Base-by-base conservation (phyloP, 257 asterid genomes). In the Rehmannia glutinosa region DNA sequence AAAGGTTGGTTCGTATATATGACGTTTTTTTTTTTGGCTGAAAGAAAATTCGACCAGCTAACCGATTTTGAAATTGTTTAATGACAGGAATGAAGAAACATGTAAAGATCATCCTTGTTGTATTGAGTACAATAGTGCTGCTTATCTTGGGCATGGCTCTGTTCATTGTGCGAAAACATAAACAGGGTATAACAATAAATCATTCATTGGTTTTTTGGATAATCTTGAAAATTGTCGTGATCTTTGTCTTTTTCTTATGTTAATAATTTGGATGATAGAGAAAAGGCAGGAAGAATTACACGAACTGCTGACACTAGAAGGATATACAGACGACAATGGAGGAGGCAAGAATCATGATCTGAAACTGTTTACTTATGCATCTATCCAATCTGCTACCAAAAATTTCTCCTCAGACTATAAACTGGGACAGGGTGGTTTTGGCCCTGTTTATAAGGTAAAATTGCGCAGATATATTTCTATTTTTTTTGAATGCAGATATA, bases 301-400 rank as follows among this genome's bases (percentile, higher is more conserved):
- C 0, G 70, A 76, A 30, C 71, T 80, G 7, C 63, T 76, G 19
- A 80, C 71, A 16, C 61, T 77, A 5, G 85, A 76, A 10, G 82
- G 81, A 35, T 73, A 76, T 23, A 75, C 76, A 3, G 78, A 51
- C 36, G 36, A 30, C 3, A 30, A 30, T 30, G 36, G 36, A 30
- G 36, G 17, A n/a, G n/a, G n/a, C n/a, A n/a, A n/a, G n/a, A n/a
- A n/a, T n/a, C n/a, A n/a, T n/a, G n/a, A n/a, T n/a, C n/a, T n/a
- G n/a, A n/a, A n/a, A n/a, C n/a, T n/a, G n/a, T n/a, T n/a, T n/a
- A n/a, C n/a, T n/a, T n/a, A n/a, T n/a, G n/a, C n/a, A n/a, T n/a
- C n/a, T n/a, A n/a, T n/a, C n/a, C n/a, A n/a, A n/a, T n/a, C n/a
- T n/a, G n/a, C n/a, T n/a, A n/a, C n/a, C n/a, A n/a, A n/a, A n/a